Conservation (phyloP, 2,329 filamentous ascomycete species). For the Hypoxylon rubiginosum region DNA sequence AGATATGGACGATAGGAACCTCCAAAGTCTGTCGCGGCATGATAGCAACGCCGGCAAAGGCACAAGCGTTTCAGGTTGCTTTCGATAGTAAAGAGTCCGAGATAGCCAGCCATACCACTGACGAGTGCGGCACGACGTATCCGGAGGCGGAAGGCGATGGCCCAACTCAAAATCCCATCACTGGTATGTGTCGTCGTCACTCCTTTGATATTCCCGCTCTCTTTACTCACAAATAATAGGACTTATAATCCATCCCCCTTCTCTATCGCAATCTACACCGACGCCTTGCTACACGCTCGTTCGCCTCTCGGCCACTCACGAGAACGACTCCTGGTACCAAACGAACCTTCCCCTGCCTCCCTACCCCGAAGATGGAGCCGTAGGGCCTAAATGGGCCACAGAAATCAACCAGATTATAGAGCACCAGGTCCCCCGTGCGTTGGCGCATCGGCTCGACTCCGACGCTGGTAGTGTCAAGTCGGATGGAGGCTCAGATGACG, state of each 20-base stretch:
- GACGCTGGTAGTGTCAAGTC: constrained; percentile 35
- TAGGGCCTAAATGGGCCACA: constrained; percentile 61
- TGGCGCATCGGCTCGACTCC: constrained; percentile 54
- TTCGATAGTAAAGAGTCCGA: constrained; percentile 50
- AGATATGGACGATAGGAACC: constrained; percentile 60
- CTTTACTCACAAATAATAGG: constrained; percentile 52
- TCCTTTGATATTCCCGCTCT: constrained; percentile 10
- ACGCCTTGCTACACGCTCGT: constrained; percentile 66
- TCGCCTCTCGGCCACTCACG: constrained; percentile 65
- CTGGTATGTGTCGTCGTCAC: constrained; percentile 53
- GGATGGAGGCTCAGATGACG: constrained; percentile 44
- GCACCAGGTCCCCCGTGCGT: constrained; percentile 60
- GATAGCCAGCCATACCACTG: constrained; percentile 54
- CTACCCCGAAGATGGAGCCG: constrained; percentile 26
- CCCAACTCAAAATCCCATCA: constrained; percentile 60
- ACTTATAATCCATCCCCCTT: constrained; percentile 61
- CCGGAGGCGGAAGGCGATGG: constrained; percentile 50
- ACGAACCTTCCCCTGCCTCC: constrained; percentile 58
- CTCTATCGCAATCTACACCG: constrained; percentile 47
- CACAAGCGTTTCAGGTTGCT: constrained; percentile 65
- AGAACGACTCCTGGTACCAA: constrained; percentile 67
- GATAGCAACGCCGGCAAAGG: constrained; percentile 65
- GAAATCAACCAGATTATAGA: constrained; percentile 61
- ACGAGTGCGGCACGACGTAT: constrained; percentile 64
- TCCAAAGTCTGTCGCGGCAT: constrained; percentile 64